Evolutionary conservation across 495 filamentous ascomycete species (phyloP), one percentile per base, ranked within the genome.

Genomic region (Aspergillus homomorphus): DNA sequence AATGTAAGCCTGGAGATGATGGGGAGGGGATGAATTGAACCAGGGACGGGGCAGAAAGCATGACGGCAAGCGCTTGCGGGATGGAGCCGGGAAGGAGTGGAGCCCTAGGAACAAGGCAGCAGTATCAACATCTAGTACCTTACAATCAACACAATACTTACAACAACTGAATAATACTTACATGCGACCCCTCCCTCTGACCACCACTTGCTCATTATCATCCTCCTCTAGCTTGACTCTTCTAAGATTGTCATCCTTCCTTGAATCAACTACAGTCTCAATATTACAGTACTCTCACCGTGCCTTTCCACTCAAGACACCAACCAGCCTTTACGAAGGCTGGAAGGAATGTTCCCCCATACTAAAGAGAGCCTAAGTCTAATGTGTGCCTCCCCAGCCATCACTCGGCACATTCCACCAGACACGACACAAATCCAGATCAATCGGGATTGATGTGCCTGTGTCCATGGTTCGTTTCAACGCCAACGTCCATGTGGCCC

Each of bases 271-370:
- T 28, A n/a, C n/a, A n/a, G n/a, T n/a, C n/a, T 28, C 26, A 42
- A 26, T 51, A 51, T 60, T 55, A 55, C 58, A 60, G 19, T 55
- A 45, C 26, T n/a, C n/a, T n/a, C n/a, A n/a, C n/a, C n/a, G n/a
- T 28, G 26, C 26, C 26, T 9, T 28, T 38, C 8, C 33, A n/a
- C 33, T 2, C 33, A 14, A 38, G 6, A 38, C 33, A 38, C 8
- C 12, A 3, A 14, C 33, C 33, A 38, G 33, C 33, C 12, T 38
- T 38, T 7, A 38, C 12, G 33, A 38, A 38, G 33, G 20, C 21
- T n/a, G 22, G 19, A 50, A 26, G 9, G 46, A 50, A 50, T 50
- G 45, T 46, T 9, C 43, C 43, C 43, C 12, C 33, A 38, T 38
- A 38, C 33, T 38, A 38, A 38, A 12, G 33, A 7, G 15, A 9